Evolutionary conservation across 2,329 filamentous ascomycete genomes (phyloP).

Genomic region (Nigrograna mackinnonii): DNA sequence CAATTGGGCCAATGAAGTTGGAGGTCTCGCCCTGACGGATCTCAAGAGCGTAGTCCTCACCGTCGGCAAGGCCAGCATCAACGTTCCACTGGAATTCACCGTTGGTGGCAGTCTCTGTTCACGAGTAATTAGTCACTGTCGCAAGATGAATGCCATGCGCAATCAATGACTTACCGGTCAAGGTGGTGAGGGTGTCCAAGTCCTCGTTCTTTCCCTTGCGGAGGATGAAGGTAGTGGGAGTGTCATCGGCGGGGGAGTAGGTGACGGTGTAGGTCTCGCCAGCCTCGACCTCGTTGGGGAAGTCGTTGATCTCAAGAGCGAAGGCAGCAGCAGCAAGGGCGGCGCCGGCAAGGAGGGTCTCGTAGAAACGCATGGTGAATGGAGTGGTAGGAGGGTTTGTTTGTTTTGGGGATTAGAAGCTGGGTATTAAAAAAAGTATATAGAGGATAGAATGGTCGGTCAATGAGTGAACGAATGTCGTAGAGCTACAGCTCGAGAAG

Average conservation of each 20-base stretch:
- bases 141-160: background rate
- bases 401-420: slow-evolving; percentile 16
- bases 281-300: slow-evolving; percentile 51
- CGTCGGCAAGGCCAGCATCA: slow-evolving; percentile 44
- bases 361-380: slow-evolving; percentile 55
- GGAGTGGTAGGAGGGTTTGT: slow-evolving; percentile 10
- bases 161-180: slow-evolving; percentile 50
- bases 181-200: slow-evolving; percentile 53
- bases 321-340: slow-evolving; percentile 44
- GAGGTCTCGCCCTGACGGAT: slow-evolving; percentile 55
- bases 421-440: slow-evolving; percentile 20
- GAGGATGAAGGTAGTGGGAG: slow-evolving; percentile 59
- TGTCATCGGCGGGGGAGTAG: slow-evolving; percentile 49
- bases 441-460: slow-evolving; percentile 12
- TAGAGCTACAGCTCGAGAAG: slow-evolving; percentile 17
- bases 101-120: slow-evolving; percentile 44
- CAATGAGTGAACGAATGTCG: slow-evolving; percentile 29
- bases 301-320: slow-evolving; percentile 54
- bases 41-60: slow-evolving; percentile 60
- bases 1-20: slow-evolving; percentile 62
- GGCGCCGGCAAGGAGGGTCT: slow-evolving; percentile 49
- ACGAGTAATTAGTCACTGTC: background rate
- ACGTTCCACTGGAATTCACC: slow-evolving; percentile 58
- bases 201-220: slow-evolving; percentile 55
- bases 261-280: slow-evolving; percentile 54